Evolutionary conservation across 768 basidiomycete species (phyloP).

Genomic region (Candolleomyces aberdarensis): DNA sequence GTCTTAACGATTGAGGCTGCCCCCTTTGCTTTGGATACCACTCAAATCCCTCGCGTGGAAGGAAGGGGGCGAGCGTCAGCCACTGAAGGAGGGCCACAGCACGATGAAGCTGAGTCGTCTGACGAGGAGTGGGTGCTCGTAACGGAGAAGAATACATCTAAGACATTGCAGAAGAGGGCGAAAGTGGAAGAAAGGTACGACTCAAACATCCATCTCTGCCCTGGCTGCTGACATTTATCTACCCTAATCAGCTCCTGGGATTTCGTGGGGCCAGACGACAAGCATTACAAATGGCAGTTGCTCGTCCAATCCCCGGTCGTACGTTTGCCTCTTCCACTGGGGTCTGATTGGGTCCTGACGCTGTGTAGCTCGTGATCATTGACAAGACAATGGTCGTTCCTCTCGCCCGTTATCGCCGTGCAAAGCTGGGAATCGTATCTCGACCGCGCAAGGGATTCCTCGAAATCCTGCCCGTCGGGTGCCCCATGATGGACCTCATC

Average conservation of each 20-base stretch:
- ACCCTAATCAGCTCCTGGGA: slow-evolving; percentile 30
- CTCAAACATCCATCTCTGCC: neutral
- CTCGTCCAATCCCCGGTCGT: slow-evolving; percentile 35
- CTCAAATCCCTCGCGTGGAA: neutral
- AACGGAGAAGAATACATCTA: neutral
- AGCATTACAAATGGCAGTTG: slow-evolving; percentile 37
- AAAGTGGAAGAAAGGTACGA: slow-evolving; percentile 18
- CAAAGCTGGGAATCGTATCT: slow-evolving; percentile 34
- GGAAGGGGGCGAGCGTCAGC: neutral
- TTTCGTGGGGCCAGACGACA: slow-evolving; percentile 31
- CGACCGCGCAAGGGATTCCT: slow-evolving; percentile 32
- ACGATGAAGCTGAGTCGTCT: slow-evolving; percentile 1
- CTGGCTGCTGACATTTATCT: neutral
- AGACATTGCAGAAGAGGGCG: neutral
- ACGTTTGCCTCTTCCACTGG: slow-evolving; percentile 8
- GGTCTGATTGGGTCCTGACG: neutral
- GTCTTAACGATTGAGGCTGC: neutral
- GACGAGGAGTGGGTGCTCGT: slow-evolving; percentile 7
- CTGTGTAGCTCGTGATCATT: slow-evolving; percentile 27
- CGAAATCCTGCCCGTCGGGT: slow-evolving; percentile 31
- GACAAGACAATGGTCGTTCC: slow-evolving; percentile 20
- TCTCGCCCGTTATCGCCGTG: slow-evolving; percentile 31
- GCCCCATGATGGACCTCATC: slow-evolving; percentile 27
- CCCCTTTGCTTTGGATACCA: neutral
- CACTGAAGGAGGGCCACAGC: neutral